Base-by-base conservation (phyloP, 2,329 filamentous ascomycete genomes). In the Helicocarpus griseus region DNA sequence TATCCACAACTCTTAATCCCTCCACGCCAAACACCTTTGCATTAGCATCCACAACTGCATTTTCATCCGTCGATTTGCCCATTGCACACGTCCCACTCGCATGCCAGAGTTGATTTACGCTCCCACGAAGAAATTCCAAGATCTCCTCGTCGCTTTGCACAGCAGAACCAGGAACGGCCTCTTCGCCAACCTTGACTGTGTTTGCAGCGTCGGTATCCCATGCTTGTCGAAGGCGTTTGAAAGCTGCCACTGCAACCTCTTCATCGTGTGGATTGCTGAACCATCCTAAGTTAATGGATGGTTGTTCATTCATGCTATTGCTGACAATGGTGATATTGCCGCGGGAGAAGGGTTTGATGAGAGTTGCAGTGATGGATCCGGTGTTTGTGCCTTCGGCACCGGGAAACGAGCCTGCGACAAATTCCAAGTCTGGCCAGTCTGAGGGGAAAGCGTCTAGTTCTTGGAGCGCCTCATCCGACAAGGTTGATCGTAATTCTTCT, bases 271-370 rank as follows among this genome's bases (percentile, higher is more conserved):
- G 65, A 8, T 70, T 63, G 1, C 62, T 62, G 1, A 79, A 61
- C 66, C 70, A 79, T 55, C 73, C 73, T 1, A 73, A 71, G 54
- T 76, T 65, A 53, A 77, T 71, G 11, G 71, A 57, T 0, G 76
- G 75, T 1, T 60, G 57, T 19, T 70, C 66, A 0, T 57, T 54
- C 0, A 62, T 67, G 13, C 67, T 61, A n/a, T 59, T 48, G 0
- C 67, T 70, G 0, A 49, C 47, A n/a, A 78, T 65, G 0, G 68
- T 71, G 1, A 78, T 61, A 43, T 63, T 75, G 4, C 76, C 76
- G 0, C 70, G 68, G 0, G 73, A 76, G 0, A 67, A 53, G 3
- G 73, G 70, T 0, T 72, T 65, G 1, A 71, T 62, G 0, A 77
- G 59, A 0, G 65, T 66, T 1, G 57, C 62, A 1, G 58, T 45